Evolutionary conservation across 78 protist species (phyloP), one percentile per base, ranked within the genome.

Genomic region (Dictyostelium discoideum): DNA sequence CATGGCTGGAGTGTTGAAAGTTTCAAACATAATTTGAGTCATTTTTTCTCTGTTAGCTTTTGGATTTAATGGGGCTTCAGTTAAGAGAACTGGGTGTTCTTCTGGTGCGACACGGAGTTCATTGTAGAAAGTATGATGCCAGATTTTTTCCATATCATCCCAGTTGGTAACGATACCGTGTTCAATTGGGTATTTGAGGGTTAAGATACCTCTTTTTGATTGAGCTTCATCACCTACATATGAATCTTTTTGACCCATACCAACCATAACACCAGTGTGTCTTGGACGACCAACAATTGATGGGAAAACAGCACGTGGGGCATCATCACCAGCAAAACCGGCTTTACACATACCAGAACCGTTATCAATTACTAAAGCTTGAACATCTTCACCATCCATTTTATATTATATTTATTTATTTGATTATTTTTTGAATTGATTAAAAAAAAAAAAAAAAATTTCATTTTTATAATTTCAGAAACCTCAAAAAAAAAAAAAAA

Each of bases 11-110:
- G 76, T 67, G 24, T 67, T 67, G 76, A 67, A 67, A 24, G 76
- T 67, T 67, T 67, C 76, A 83, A 98, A 99, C 98, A 98, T 96
- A 37, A 98, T 97, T 92, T 97, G 87, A n/a, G 98, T 92, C 97
- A 97, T 97, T 92, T 86, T 97, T 89, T 98, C 99, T 57, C 99
- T 63, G 26, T 82, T 92, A 3, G 89, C 96, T 57, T 83, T 83
- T 74, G 96, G 89, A 40, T 92, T 81, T 37, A 85, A 80, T 84
- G 99, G 98, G 26, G 98, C 98, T 88, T 98, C 99, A 18, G 99
- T 96, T 69, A 98, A 85, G 46, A 98, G 96, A 20, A 98, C 89
- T 74, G 98, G 98, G 85, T 97, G 98, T 39, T 67, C 76, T 67
- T 67, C 76, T 67, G 76, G 76, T 20, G 98, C 92, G 92, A 42